Evolutionary conservation across 2,329 filamentous ascomycete genomes (phyloP), one percentile per base, ranked within the genome.

Genomic region (Claviceps paspali): DNA sequence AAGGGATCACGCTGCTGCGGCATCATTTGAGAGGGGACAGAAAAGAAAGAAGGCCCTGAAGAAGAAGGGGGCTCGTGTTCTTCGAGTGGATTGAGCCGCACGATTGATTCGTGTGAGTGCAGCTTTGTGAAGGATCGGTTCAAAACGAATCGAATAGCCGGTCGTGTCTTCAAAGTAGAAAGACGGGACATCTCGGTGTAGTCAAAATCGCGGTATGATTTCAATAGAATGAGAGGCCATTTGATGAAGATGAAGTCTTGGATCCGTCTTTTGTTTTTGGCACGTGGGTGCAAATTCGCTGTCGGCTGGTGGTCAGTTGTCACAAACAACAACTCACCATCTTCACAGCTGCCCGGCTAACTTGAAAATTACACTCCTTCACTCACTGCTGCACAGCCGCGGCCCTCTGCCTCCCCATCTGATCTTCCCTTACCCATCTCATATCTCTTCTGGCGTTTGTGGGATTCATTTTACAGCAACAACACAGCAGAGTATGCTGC

Each of bases 11-110:
- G 73, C 73, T 5, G 60, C 71, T 0, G 76, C 65, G 2, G 66
- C 71, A 22, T 72, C 78, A 6, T 88, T 88, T 53, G 79, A 85
- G 43, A 77, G 75, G 52, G 82, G 82, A 27, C 76, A 80, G 60
- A 87, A 86, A 73, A 85, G 82, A 73, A 87, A 83, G 78, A 81
- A 79, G 68, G 57, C 68, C 2, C 59, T 61, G 26, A 87, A 82
- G 68, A 78, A 78, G 61, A 74, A 73, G 53, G 82, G 79, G n/a
- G 65, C 80, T 29, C 72, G 79, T 47, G 69, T 77, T 35, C 65
- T 87, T 44, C 70, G 82, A 43, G 72, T 83, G 42, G 82, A 87
- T 50, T 87, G 76, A 54, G 19, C 12, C 36, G 23, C 21, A 33
- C 10, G 9, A 30, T 21, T n/a, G 23, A n/a, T 29, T 19, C 19